These are phyloP conservation scores for Urostyla sp. DNA, from an alignment of 73 alveolate species.

Conservation along the genomic window DNA sequence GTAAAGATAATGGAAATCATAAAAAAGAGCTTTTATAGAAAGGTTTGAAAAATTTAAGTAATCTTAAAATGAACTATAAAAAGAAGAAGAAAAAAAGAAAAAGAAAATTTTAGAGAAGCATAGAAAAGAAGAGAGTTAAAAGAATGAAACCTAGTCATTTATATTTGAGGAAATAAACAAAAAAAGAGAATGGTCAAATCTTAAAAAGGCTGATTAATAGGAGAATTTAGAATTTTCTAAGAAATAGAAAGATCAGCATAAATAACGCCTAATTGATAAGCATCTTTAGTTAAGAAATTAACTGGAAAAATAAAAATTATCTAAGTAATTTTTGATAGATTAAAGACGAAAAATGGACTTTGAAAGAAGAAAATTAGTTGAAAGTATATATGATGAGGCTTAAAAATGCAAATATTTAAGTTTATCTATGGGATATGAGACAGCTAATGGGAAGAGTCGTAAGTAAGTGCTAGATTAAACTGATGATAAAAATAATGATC, in stretches of 20 bases:
- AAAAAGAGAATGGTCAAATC: conserved; percentile 36
- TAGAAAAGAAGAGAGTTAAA: background rate
- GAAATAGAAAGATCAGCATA: background rate
- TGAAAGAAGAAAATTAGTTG: conserved; percentile 26
- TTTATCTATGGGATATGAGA: background rate
- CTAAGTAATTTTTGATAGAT: background rate
- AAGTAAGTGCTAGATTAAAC: too few relatives aligned
- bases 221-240: conserved; percentile 1
- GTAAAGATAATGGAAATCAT: conserved; percentile 30
- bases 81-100: conserved; percentile 26
- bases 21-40: background rate
- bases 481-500: conserved; percentile 24
- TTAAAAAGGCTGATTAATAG: conserved; percentile 10
- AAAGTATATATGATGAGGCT: conserved; percentile 14
- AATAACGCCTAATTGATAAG: conserved; percentile 22
- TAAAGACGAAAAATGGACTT: background rate
- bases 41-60: conserved; percentile 1
- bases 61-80: background rate
- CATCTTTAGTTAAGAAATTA: conserved; percentile 6
- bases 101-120: background rate
- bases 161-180: conserved; percentile 6
- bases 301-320: conserved; percentile 6
- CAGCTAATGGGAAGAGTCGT: conserved; percentile 21
- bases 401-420: conserved; percentile 13
- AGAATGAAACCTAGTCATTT: conserved; percentile 3